Evolutionary conservation across 495 filamentous ascomycete genomes (phyloP), one percentile per base, ranked within the genome.

Genomic region (Podospora conica): DNA sequence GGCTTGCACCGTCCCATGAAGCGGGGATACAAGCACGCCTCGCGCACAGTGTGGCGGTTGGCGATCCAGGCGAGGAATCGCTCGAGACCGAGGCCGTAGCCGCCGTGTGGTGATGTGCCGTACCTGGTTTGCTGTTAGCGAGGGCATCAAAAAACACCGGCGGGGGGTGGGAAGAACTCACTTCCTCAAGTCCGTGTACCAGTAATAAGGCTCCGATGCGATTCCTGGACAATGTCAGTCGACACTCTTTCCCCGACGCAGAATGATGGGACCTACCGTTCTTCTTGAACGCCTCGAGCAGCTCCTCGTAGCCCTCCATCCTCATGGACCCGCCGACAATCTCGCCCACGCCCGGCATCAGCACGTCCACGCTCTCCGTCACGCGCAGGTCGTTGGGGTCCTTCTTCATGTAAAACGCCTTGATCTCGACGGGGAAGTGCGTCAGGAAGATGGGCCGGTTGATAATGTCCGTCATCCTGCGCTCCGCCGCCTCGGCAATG

Each of bases 381-480:
- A 96, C 91, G n/a, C 93, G 86, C 58, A 80, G 82, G 73, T 98
- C 95, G 18, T 84, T 75, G 12, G 81, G 81, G 66, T 93, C 95
- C 79, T 92, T 96, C 83, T 92, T 91, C 95, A 99, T 99, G 81
- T 99, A 99, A 79, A 99, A 99, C 4, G 95, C 91, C 85, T 99
- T 99, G 84, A 99, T 96, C 78, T 94, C 91, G 33, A 88, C 89
- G 1, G 95, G 95, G 86, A 99, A 99, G 79, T 96, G 92, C 6
- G 93, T 98, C 18, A 99, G 83, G 82, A 99, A 92, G 77, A 99
- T 97, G 40, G 95, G 95, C 64, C 86, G 79, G 85, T 92, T 92
- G 81, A 99, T 96, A 65, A 89, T 90, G 72, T 98, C 95, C 11
- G 94, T 97, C 96, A 99, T 99, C 73, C 83, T 86, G 67, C 95